These are phyloP conservation scores for Saccharomycopsis sp. DNA, from an alignment of 805 yeast genomes.

Conservation along the genomic window DNA sequence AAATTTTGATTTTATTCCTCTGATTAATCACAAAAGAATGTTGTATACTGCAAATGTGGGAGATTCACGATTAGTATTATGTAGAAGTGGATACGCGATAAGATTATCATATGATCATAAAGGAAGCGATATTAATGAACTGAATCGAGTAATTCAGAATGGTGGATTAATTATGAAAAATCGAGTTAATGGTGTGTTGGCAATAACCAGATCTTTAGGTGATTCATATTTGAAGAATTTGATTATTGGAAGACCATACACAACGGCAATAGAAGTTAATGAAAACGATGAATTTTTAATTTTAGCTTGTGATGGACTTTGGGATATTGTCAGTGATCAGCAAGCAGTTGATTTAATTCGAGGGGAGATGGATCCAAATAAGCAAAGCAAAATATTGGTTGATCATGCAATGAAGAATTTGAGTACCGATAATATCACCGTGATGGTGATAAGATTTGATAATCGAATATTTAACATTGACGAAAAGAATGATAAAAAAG, in stretches of 20 bases:
- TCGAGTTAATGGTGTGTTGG: conserved; percentile 91
- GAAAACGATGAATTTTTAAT: conserved; percentile 70
- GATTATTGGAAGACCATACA: conserved; percentile 86
- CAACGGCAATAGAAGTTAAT: conserved; percentile 75
- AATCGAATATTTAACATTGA: conserved; percentile 17
- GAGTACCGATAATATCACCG: conserved; percentile 89
- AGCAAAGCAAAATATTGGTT: conserved; percentile 62
- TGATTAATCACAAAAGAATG: conserved; percentile 53
- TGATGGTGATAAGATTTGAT: conserved; percentile 60
- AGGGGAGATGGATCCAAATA: conserved; percentile 47
- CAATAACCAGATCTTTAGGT: conserved; percentile 90
- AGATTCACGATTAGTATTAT: conserved; percentile 78
- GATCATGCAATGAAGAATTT: conserved; percentile 67
- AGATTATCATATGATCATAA: conserved; percentile 90
- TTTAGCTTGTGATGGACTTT: conserved; percentile 91
- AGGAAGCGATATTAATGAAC: conserved; percentile 75
- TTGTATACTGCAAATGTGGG: conserved; percentile 94
- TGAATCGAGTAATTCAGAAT: conserved; percentile 59
- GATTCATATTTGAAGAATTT: conserved; percentile 87
- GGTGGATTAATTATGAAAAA: conserved; percentile 90
- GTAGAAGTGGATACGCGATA: conserved; percentile 65
- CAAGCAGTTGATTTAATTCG: conserved; percentile 71
- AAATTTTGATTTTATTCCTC: conserved; percentile 44
- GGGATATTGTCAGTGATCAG: conserved; percentile 90
- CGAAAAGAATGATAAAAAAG: too few species aligned